Evolutionary conservation across 176 grass and related monocot genomes (phyloP).

Genomic region (Carex cristatella): DNA sequence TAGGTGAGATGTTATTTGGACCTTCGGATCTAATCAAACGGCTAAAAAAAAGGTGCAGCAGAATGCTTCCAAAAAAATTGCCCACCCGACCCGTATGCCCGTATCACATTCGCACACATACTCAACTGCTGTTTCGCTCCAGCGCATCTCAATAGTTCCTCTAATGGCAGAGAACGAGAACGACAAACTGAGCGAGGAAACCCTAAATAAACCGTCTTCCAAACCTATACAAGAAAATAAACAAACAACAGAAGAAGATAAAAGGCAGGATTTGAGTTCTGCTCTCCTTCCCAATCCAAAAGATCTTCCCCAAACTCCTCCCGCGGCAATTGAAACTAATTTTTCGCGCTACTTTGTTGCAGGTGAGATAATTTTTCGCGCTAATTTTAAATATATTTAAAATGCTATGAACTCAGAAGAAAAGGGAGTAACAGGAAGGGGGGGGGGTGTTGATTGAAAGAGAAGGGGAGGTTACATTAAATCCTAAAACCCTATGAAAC

Average conservation of each 20-base stretch:
- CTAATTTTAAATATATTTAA: neutral
- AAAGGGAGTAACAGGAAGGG: no score
- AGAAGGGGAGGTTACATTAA: neutral
- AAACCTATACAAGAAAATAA: neutral
- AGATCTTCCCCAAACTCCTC: constrained; percentile 49
- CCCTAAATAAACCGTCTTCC: neutral
- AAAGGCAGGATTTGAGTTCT: constrained; percentile 37
- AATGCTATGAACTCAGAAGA: no score
- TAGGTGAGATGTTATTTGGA: no score
- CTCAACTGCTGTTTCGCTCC: neutral
- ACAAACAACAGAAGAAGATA: neutral
- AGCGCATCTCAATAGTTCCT: neutral
- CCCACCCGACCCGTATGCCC: no score
- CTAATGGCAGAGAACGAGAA: constrained; percentile 20
- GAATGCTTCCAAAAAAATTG: no score
- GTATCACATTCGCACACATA: no score
- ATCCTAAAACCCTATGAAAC: neutral
- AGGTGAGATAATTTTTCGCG: constrained; percentile 21
- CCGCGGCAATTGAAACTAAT: constrained; percentile 64
- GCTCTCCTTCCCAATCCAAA: constrained; percentile 41
- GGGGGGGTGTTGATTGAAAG: neutral
- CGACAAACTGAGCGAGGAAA: neutral
- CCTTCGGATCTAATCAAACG: no score
- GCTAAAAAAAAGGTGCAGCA: no score
- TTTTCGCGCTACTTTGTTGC: constrained; percentile 53